A percentile compares a stretch with the other conserved stretches of the same genome.
These are phyloP conservation scores for Microdochium trichocladiopsis DNA, from an alignment of 2,329 filamentous ascomycete genomes.

Conservation along the genomic window DNA sequence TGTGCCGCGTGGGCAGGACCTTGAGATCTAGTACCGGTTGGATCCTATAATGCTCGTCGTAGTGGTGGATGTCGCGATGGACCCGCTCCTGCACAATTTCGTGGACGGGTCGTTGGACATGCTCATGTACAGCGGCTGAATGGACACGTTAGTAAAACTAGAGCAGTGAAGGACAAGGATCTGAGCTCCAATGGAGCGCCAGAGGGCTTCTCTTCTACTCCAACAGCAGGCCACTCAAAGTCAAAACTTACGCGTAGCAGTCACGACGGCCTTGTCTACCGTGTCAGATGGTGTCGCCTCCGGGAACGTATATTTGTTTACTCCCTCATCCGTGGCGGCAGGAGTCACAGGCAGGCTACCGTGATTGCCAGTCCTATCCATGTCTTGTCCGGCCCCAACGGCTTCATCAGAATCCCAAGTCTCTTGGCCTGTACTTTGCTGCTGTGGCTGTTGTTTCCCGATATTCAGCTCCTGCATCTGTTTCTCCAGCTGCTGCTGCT, in stretches of 20 bases:
- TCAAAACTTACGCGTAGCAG: conserved; percentile 9
- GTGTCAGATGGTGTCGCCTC: neutral
- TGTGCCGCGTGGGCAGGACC: conserved; percentile 23
- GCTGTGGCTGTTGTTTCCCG: neutral
- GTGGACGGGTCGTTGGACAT: conserved; percentile 15
- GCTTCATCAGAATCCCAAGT: neutral
- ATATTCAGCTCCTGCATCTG: neutral
- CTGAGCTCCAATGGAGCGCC: neutral
- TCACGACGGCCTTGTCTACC: neutral
- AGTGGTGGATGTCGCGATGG: conserved; percentile 23
- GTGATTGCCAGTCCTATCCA: neutral
- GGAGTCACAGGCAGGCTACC: neutral
- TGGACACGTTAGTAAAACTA: neutral
- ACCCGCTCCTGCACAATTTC: conserved; percentile 20
- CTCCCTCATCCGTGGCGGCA: neutral
- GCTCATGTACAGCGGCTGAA: conserved; percentile 23
- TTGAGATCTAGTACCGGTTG: conserved; percentile 24
- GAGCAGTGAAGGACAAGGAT: neutral
- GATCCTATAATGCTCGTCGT: conserved; percentile 22
- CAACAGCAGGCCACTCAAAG: too few relatives aligned
- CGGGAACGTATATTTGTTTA: neutral
- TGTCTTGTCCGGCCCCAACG: neutral
- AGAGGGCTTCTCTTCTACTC: too few relatives aligned
- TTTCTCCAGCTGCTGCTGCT: neutral
- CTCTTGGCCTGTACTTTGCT: neutral